Evolutionary conservation across 164 flowering plant genomes (phyloP), one percentile per base, ranked within the genome.

Genomic region (Cinnamomum micranthum): DNA sequence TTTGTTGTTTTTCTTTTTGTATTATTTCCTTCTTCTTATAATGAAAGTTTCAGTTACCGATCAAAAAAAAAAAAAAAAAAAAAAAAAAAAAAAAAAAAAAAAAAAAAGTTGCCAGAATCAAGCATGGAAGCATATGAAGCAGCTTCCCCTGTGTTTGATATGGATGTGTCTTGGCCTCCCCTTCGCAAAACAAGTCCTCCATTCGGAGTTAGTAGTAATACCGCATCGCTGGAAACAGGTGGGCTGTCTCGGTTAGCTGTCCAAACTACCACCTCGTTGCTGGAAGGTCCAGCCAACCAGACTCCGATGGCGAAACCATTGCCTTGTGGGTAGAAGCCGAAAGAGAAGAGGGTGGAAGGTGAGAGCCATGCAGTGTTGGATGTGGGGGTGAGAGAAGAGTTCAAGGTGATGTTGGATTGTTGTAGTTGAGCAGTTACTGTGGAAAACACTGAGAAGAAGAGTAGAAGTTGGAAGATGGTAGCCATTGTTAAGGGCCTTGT

Each of bases 41-140:
- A 2, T 28, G 0, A 28, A 28, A 28, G 31, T 2, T 28, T 28
- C 31, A 2, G 31, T 28, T 28, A 28, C 31, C 31, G 4, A 28
- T 28, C 0, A 28, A 3, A 28, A 28, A 27, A 27, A 50, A 62
- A 74, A n/a, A n/a, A n/a, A n/a, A n/a, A n/a, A n/a, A n/a, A n/a
- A n/a, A n/a, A n/a, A n/a, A n/a, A n/a, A n/a, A n/a, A n/a, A n/a
- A n/a, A n/a, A n/a, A n/a, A n/a, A n/a, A n/a, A n/a, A n/a, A n/a
- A n/a, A n/a, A n/a, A n/a, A n/a, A n/a, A n/a, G n/a, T n/a, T n/a
- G n/a, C n/a, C 90, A 2, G 81, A 77, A 58, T 87, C 87, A 17
- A 82, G 86, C 84, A 85, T 77, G 58, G 82, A 70, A 15, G 79
- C 88, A 62, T 77, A 77, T 33, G 78, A 52, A 47, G 65, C 82